These are phyloP conservation scores for Excoecaria agallocha DNA, from an alignment of 345 rosid species.

Conservation along the genomic window DNA sequence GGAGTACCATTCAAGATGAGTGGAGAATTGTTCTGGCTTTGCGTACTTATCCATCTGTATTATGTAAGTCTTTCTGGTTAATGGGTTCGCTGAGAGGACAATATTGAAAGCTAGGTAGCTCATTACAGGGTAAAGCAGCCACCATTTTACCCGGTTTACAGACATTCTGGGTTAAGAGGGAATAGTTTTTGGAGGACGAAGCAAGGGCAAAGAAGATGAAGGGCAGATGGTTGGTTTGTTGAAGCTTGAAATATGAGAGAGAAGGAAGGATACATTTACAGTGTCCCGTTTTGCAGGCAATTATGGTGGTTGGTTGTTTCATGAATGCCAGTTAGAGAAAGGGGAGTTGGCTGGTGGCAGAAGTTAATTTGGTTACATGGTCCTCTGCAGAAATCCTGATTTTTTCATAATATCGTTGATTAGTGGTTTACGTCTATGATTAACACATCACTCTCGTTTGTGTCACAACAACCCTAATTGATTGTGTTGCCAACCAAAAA, in stretches of 20 bases:
- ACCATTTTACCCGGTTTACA: slow-evolving; percentile 38
- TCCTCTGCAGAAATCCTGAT: neutral
- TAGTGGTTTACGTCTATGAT: neutral
- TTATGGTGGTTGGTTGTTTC: slow-evolving; percentile 37
- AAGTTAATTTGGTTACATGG: slow-evolving; percentile 18
- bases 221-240: slow-evolving; percentile 5
- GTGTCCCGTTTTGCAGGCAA: slow-evolving; percentile 19
- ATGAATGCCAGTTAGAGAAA: slow-evolving; percentile 33
- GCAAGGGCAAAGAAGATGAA: neutral
- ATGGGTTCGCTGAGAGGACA: slow-evolving; percentile 27
- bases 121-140: slow-evolving; percentile 34
- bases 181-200: neutral
- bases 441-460: neutral
- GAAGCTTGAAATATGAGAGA: slow-evolving; percentile 22
- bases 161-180: slow-evolving; percentile 36
- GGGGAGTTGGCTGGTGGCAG: slow-evolving; percentile 14
- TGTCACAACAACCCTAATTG: neutral
- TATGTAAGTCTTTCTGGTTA: slow-evolving; percentile 58
- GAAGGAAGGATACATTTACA: neutral
- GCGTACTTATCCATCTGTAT: slow-evolving; percentile 85
- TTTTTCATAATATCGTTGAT: neutral
- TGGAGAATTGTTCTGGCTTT: slow-evolving; percentile 58
- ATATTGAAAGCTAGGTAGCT: slow-evolving; percentile 27
- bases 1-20: slow-evolving; percentile 73
- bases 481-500: neutral